These are phyloP conservation scores for Cylindrodendrum hubeiense DNA, from an alignment of 2,329 filamentous ascomycete genomes.

Conservation along the genomic window DNA sequence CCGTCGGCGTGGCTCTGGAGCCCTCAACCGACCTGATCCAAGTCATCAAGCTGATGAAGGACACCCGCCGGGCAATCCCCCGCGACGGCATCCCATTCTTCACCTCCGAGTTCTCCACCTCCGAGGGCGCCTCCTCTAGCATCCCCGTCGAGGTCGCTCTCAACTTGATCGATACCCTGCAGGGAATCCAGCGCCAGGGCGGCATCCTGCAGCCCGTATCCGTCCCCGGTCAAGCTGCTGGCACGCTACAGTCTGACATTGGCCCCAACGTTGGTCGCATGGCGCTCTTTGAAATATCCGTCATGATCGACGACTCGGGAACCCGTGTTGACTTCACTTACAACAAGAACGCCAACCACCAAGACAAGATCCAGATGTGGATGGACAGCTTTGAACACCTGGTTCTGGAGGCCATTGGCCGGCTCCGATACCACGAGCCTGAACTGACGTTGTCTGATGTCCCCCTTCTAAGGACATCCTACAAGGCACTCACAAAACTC, in stretches of 20 bases:
- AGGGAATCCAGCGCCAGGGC: conserved; percentile 61
- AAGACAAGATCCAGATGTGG: conserved; percentile 60
- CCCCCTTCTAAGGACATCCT: conserved; percentile 60
- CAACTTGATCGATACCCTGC: conserved; percentile 64
- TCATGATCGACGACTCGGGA: conserved; percentile 57
- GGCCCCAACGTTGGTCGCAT: conserved; percentile 61
- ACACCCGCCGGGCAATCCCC: conserved; percentile 59
- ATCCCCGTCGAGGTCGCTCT: conserved; percentile 70
- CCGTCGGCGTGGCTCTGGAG: conserved; percentile 59
- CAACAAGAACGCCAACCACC: conserved; percentile 55
- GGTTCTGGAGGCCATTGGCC: conserved; percentile 58
- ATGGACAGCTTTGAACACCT: conserved; percentile 60
- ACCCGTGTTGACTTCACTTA: conserved; percentile 61
- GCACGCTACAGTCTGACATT: conserved; percentile 57
- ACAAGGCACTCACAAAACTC: conserved; percentile 59
- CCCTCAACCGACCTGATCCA: conserved; percentile 62
- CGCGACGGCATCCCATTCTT: conserved; percentile 64
- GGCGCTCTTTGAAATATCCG: conserved; percentile 63
- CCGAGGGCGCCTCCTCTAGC: conserved; percentile 49
- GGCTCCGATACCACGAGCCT: conserved; percentile 56
- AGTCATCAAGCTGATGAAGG: conserved; percentile 66
- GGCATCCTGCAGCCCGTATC: conserved; percentile 62
- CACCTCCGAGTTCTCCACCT: conserved; percentile 56
- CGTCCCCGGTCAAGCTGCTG: conserved; percentile 53
- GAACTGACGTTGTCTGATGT: conserved; percentile 65